These are phyloP conservation scores for Myxozyma sirexii DNA, from an alignment of 805 yeast species.

Conservation along the genomic window DNA sequence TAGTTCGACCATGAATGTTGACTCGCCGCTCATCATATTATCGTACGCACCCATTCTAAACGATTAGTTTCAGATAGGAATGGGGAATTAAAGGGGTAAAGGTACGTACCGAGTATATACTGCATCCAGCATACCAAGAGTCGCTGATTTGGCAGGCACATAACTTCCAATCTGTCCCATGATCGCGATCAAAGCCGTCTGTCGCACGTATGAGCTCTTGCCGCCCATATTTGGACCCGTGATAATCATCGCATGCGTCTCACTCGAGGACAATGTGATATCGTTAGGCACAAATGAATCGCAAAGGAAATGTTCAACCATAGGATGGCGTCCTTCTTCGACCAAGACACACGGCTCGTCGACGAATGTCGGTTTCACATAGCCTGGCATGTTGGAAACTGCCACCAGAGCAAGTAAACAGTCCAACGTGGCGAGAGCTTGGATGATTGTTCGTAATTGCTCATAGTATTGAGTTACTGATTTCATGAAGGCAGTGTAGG, in stretches of 20 bases:
- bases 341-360: constrained; percentile 53
- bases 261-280: constrained; percentile 51
- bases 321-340: constrained; percentile 65
- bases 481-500: constrained; percentile 48
- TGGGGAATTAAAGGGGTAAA: not conserved
- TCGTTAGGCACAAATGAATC: constrained; percentile 67
- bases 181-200: constrained; percentile 67
- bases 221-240: constrained; percentile 87
- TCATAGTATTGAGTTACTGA: constrained; percentile 47
- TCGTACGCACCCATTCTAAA: constrained; percentile 81
- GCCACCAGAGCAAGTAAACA: constrained; percentile 68
- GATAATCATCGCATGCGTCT: constrained; percentile 60
- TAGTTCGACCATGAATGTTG: constrained; percentile 82
- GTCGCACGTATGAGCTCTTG: constrained; percentile 74
- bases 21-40: constrained; percentile 69
- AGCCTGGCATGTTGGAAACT: constrained; percentile 54
- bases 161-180: constrained; percentile 79
- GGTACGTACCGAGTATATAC: constrained; percentile 46
- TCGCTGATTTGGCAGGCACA: constrained; percentile 66
- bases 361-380: constrained; percentile 55
- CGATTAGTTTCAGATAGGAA: constrained; percentile 39
- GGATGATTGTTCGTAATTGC: constrained; percentile 49
- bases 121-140: constrained; percentile 67
- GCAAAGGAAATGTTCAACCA: constrained; percentile 54
- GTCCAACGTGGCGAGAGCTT: constrained; percentile 60